A percentile compares a stretch with the other conserved stretches of the same genome.
Evolutionary conservation across 352 stramenopile genomes (phyloP).

Genomic region (Halophytophthora batemanensis): DNA sequence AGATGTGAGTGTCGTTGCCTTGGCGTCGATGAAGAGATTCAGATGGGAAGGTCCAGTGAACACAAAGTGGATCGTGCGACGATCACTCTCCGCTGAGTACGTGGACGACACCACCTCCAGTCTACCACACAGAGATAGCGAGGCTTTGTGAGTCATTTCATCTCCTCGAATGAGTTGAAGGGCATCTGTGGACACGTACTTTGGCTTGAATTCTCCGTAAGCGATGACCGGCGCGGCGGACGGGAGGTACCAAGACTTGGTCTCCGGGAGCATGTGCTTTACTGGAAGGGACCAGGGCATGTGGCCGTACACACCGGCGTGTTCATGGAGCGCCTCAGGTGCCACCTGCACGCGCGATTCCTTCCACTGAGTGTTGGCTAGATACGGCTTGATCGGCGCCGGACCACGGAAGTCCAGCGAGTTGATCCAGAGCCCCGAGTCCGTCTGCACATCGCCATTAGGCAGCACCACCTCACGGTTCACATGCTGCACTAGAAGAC

Average conservation of each 20-base stretch:
- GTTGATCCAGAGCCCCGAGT: slow-evolving; percentile 75
- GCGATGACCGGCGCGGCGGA: slow-evolving; percentile 28
- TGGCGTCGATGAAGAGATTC: slow-evolving; percentile 79
- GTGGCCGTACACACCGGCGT: slow-evolving; percentile 62
- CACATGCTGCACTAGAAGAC: slow-evolving; percentile 67
- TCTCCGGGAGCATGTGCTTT: slow-evolving; percentile 60
- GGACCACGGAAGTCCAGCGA: slow-evolving; percentile 65
- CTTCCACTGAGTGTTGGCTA: slow-evolving; percentile 52
- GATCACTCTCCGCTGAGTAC: slow-evolving; percentile 46
- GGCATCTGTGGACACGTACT: slow-evolving; percentile 17
- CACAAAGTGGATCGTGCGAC: slow-evolving; percentile 58
- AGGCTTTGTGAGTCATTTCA: slow-evolving; percentile 2
- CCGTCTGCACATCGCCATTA: slow-evolving; percentile 41
- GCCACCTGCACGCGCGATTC: slow-evolving; percentile 28
- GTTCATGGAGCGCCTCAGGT: slow-evolving; percentile 39
- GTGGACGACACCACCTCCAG: slow-evolving; percentile 61
- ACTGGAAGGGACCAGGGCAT: slow-evolving; percentile 66
- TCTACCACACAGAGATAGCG: slow-evolving; percentile 12
- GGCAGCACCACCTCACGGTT: slow-evolving; percentile 45
- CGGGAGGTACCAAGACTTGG: slow-evolving; percentile 71
- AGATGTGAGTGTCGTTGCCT: slow-evolving; percentile 56
- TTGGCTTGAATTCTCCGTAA: slow-evolving; percentile 15
- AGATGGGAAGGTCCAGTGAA: slow-evolving; percentile 67
- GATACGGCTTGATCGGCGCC: slow-evolving; percentile 38
- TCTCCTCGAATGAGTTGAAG: not conserved